Conservation (phyloP, 495 filamentous ascomycete genomes). For the Podospora conica region DNA sequence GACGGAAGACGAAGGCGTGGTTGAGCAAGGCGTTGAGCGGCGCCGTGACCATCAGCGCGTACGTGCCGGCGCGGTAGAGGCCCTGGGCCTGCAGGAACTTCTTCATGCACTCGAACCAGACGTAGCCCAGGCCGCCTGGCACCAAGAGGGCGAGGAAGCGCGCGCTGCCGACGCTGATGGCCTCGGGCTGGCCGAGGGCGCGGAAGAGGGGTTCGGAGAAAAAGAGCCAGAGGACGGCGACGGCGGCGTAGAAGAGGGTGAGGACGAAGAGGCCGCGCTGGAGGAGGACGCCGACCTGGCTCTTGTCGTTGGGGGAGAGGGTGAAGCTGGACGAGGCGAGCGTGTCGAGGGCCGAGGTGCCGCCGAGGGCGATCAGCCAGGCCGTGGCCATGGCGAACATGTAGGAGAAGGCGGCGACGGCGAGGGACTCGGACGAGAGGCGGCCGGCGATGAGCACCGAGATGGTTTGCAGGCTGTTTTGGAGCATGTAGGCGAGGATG, state of each 20-base stretch:
- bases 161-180: constrained; percentile 66
- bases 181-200: constrained; percentile 68
- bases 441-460: constrained; percentile 78
- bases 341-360: constrained; percentile 85
- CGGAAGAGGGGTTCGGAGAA: constrained; percentile 69
- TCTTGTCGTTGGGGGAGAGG: constrained; percentile 62
- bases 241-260: constrained; percentile 65
- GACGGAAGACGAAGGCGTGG: constrained; percentile 68
- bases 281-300: constrained; percentile 74
- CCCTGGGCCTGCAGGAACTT: constrained; percentile 90
- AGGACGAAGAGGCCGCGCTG: constrained; percentile 76
- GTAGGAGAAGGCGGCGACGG: constrained; percentile 80
- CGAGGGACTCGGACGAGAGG: constrained; percentile 70
- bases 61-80: constrained; percentile 88
- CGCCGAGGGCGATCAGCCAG: constrained; percentile 85
- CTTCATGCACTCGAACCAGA: constrained; percentile 91
- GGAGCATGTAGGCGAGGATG: constrained; percentile 81
- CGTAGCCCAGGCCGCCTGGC: constrained; percentile 81
- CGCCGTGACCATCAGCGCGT: constrained; percentile 76
- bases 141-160: constrained; percentile 71
- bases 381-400: constrained; percentile 89
- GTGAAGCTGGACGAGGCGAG: constrained; percentile 83
- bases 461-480: constrained; percentile 84
- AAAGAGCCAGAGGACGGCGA: constrained; percentile 70
- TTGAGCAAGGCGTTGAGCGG: constrained; percentile 72